Conservation (phyloP, 2,329 filamentous ascomycete species). For the Aureobasidium zeae region DNA sequence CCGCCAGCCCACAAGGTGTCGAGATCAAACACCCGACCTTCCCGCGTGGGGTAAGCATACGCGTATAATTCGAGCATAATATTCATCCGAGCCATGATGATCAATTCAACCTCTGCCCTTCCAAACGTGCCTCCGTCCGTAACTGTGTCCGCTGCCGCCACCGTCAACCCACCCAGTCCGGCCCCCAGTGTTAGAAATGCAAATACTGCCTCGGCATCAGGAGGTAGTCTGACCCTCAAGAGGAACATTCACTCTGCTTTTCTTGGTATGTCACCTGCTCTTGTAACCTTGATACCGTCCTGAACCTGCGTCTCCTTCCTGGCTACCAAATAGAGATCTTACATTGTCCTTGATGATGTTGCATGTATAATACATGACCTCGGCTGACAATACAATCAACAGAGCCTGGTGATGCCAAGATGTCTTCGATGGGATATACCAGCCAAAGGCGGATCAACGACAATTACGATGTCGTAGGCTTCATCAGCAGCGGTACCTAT, state of each 20-base stretch:
- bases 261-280: slow-evolving; percentile 25
- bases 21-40: not conserved
- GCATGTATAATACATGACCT: not conserved
- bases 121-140: slow-evolving; percentile 15
- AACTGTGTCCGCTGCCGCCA: slow-evolving; percentile 16
- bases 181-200: slow-evolving; percentile 16
- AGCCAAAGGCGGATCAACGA: slow-evolving; percentile 82
- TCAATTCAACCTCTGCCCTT: slow-evolving; percentile 9
- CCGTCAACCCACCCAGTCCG: slow-evolving; percentile 8
- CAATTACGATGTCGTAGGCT: slow-evolving; percentile 91
- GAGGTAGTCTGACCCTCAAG: slow-evolving; percentile 14
- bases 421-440: slow-evolving; percentile 35
- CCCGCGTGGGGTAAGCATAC: slow-evolving; percentile 9
- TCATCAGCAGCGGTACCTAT: slow-evolving; percentile 97
- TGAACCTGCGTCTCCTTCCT: too few relatives aligned
- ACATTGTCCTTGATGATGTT: not conserved
- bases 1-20: slow-evolving; percentile 1
- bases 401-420: slow-evolving; percentile 16
- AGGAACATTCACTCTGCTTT: slow-evolving; percentile 33
- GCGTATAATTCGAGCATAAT: slow-evolving; percentile 11
- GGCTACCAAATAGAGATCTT: too few relatives aligned
- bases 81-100: slow-evolving; percentile 4
- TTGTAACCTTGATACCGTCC: too few relatives aligned
- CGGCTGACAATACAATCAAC: not conserved
- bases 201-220: slow-evolving; percentile 4